Evolutionary conservation across 2,329 filamentous ascomycete species (phyloP).

Genomic region (Parafenestella ontariensis): DNA sequence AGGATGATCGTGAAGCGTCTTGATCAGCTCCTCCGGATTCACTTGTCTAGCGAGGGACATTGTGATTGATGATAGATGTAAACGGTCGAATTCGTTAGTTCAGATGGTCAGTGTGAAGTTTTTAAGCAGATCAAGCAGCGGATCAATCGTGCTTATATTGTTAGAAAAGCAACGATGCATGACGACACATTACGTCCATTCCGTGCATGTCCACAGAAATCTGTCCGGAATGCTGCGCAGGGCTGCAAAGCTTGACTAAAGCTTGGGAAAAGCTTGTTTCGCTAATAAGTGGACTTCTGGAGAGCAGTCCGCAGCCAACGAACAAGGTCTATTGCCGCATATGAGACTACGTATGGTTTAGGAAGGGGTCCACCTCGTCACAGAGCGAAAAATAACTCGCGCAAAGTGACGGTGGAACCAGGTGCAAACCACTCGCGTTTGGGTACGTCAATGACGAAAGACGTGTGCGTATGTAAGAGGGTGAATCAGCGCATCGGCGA

Average conservation of each 20-base stretch:
- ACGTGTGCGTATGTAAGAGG: background rate
- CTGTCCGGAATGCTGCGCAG: slow-evolving; percentile 1
- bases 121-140: background rate
- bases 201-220: background rate
- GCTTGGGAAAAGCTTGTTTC: slow-evolving; percentile 42
- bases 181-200: slow-evolving; percentile 18
- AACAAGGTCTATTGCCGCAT: background rate
- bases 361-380: background rate
- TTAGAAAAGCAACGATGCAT: slow-evolving; percentile 1
- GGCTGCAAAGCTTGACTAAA: slow-evolving; percentile 36
- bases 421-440: background rate
- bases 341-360: background rate
- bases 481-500: background rate
- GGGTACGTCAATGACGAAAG: background rate
- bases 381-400: background rate
- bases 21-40: slow-evolving; percentile 62
- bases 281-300: background rate
- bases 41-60: slow-evolving; percentile 62
- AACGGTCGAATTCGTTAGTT: background rate
- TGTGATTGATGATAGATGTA: slow-evolving; percentile 6
- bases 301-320: background rate
- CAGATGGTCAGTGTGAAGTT: background rate
- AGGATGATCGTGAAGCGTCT: slow-evolving; percentile 58
- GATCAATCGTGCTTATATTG: background rate
- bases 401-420: background rate